Base-by-base conservation (phyloP, 495 filamentous ascomycete genomes). In the Aspergillus saccharolyticus region DNA sequence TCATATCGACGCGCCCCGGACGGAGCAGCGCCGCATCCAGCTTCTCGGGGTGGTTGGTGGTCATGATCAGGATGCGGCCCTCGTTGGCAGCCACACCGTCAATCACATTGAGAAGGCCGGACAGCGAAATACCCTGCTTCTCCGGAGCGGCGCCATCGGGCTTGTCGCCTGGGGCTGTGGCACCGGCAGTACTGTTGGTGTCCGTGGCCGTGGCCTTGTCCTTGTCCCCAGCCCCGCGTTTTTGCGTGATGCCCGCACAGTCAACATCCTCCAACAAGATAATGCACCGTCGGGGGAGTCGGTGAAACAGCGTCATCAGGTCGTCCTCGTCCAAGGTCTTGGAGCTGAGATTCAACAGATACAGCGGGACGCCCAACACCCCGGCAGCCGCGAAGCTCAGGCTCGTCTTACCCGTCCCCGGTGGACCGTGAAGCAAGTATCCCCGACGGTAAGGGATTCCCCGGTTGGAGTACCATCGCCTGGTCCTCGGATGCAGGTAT, bases 1-100 rank as follows among this genome's bases (percentile, higher is more conserved):
- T 82, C 81, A 89, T 83, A 62, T 94, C 89, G 9, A 94, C 85
- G 16, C 89, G 81, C 0, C 89, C 89, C 12, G 87, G 87, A 0
- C 89, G 83, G 53, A 90, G 85, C 3, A 94, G 77, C 0, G 89
- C 89, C 42, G 83, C 76, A 61, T 94, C 89, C 0, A 94, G 77
- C 58, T 86, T 86, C 33, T 91, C 86, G 0, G 83, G 63, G 63
- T 90, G 86, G 63, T 94, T 94, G 46, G 89, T 91, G 2, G 89
- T 92, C 88, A 94, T 92, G 59, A 94, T 86, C 9, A 92, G 78
- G 17, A 92, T 82, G 5, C 88, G 80, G 14, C 89, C 89, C 66
- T 92, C 88, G 52, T 84, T 83, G 0, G 83, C 84, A 8, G 86
- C 85, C n/a, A 91, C 86, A 16, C 89, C 89, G 61, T 92, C 89